Conservation (phyloP, 2,329 filamentous ascomycete genomes). For the Diplodia intermedia region DNA sequence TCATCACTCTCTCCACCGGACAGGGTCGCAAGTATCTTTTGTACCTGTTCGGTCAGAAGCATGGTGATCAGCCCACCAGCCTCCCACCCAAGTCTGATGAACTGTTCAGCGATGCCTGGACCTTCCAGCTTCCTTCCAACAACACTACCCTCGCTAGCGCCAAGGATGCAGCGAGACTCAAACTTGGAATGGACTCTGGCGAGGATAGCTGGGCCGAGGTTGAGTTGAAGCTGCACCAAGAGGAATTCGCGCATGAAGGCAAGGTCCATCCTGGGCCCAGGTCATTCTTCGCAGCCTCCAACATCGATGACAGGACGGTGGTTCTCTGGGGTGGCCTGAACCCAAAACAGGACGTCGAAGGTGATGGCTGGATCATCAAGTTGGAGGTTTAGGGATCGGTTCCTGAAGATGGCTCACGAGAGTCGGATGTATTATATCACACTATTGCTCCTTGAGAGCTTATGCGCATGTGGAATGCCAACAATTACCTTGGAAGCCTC, state of each 20-base stretch:
- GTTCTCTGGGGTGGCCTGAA: slow-evolving; percentile 54
- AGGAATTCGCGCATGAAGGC: slow-evolving; percentile 46
- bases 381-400: slow-evolving; percentile 40
- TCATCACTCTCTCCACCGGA: slow-evolving; percentile 53
- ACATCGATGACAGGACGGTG: slow-evolving; percentile 46
- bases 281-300: slow-evolving; percentile 52
- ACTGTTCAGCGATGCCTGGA: slow-evolving; percentile 41
- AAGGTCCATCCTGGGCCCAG: slow-evolving; percentile 55
- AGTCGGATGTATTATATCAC: not conserved
- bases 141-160: slow-evolving; percentile 52
- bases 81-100: slow-evolving; percentile 36
- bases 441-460: not conserved
- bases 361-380: slow-evolving; percentile 55
- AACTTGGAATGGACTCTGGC: slow-evolving; percentile 51
- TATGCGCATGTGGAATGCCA: not conserved
- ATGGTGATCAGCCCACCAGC: slow-evolving; percentile 34
- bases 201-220: slow-evolving; percentile 53
- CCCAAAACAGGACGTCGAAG: slow-evolving; percentile 52
- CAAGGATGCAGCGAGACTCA: slow-evolving; percentile 53
- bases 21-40: slow-evolving; percentile 55
- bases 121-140: slow-evolving; percentile 52
- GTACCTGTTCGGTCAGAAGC: slow-evolving; percentile 50
- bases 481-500: not conserved
- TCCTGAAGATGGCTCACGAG: not conserved
- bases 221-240: slow-evolving; percentile 47